Evolutionary conservation across 2,329 filamentous ascomycete species (phyloP).

Genomic region (Fusarium robinianum): DNA sequence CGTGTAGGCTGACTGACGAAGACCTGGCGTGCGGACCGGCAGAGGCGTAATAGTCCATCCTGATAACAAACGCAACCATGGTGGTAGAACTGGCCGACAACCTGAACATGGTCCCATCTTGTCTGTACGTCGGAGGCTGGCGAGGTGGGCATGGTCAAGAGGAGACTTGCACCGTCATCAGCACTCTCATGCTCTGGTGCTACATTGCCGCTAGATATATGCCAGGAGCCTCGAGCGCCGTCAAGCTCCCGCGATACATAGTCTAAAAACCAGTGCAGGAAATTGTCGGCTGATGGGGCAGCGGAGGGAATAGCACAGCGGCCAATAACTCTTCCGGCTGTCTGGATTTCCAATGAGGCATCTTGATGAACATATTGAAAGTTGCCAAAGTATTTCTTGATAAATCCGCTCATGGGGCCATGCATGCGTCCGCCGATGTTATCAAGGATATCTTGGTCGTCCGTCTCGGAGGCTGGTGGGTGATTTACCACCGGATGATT

Average conservation of each 20-base stretch:
- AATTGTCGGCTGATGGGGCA: slow-evolving; percentile 19
- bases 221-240: slow-evolving; percentile 19
- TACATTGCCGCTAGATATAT: slow-evolving; percentile 8
- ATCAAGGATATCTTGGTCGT: slow-evolving; percentile 22
- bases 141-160: slow-evolving; percentile 11
- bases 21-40: slow-evolving; percentile 29
- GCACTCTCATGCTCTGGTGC: slow-evolving; percentile 6
- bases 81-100: slow-evolving; percentile 20
- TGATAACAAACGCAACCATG: slow-evolving; percentile 12
- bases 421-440: slow-evolving; percentile 25
- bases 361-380: slow-evolving; percentile 18
- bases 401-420: slow-evolving; percentile 23
- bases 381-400: slow-evolving; percentile 19
- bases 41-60: slow-evolving; percentile 22
- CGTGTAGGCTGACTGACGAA: slow-evolving; percentile 41
- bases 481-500: slow-evolving; percentile 1
- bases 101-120: slow-evolving; percentile 19
- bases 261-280: slow-evolving; percentile 24
- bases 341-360: slow-evolving; percentile 11
- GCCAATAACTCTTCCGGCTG: slow-evolving; percentile 1
- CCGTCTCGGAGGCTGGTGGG: slow-evolving; percentile 3
- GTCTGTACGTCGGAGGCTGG: slow-evolving; percentile 6
- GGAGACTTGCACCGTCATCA: slow-evolving; percentile 5
- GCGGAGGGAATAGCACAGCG: slow-evolving; percentile 16
- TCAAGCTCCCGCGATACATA: slow-evolving; percentile 15